Evolutionary conservation across 202 grass and related monocot genomes (phyloP).

Genomic region (Elaeis oleifera): DNA sequence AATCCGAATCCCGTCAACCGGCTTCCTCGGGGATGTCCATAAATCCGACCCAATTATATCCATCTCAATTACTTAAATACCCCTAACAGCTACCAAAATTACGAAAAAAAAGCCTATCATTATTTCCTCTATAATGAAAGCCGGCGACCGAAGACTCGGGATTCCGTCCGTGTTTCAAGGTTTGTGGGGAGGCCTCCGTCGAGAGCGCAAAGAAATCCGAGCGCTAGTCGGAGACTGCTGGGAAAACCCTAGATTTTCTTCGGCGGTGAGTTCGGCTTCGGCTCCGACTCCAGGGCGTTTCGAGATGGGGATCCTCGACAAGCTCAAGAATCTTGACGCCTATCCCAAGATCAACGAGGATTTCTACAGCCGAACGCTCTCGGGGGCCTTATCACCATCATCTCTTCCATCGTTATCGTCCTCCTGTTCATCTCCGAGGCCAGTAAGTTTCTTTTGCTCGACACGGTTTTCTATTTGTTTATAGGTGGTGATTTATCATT

Average conservation of each 20-base stretch:
- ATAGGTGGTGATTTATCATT: too few relatives aligned
- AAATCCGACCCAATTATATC: too few relatives aligned
- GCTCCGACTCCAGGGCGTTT: slow-evolving; percentile 7
- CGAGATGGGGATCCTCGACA: slow-evolving; percentile 65
- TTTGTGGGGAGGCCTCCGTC: too few relatives aligned
- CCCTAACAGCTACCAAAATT: too few relatives aligned
- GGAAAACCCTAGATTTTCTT: slow-evolving; percentile 41
- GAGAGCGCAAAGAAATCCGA: too few relatives aligned
- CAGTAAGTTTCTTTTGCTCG: slow-evolving; percentile 34
- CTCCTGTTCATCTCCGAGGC: slow-evolving; percentile 89
- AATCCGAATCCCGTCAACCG: too few relatives aligned
- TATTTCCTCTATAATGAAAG: too few relatives aligned
- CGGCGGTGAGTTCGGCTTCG: slow-evolving; percentile 7
- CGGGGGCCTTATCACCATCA: slow-evolving; percentile 83
- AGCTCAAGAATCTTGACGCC: slow-evolving; percentile 73
- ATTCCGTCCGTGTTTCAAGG: too few relatives aligned
- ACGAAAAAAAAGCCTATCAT: too few relatives aligned
- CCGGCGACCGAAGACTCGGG: too few relatives aligned
- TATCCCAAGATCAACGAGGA: slow-evolving; percentile 98
- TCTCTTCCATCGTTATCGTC: slow-evolving; percentile 67
- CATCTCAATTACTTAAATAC: too few relatives aligned
- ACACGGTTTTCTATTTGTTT: neutral
- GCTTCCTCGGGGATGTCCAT: too few relatives aligned
- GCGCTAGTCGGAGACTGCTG: neutral
- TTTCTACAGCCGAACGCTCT: slow-evolving; percentile 93